Base-by-base conservation (phyloP, 352 stramenopile species). In the Hyaloperonospora arabidopsidis region DNA sequence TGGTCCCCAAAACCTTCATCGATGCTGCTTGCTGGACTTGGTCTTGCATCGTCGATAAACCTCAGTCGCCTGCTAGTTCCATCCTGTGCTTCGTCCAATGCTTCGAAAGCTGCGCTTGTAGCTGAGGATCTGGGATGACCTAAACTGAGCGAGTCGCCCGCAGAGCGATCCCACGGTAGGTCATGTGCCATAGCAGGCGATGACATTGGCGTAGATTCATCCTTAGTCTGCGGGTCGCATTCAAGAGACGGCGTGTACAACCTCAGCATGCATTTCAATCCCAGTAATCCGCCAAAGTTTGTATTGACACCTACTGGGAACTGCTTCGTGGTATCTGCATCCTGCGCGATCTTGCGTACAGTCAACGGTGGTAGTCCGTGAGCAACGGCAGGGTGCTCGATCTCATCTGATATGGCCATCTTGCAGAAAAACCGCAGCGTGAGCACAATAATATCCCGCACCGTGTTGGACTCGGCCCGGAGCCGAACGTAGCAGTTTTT, bases 381-480 rank as follows among this genome's bases (percentile, higher is more conserved):
- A 46, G 68, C 63, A 13, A 78, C 65, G 15, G 68, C 69, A 7
- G 74, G 66, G 35, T 76, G 65, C 36, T 71, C 74, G 0, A 57
- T 57, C 23, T 84, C 70, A 45, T 71, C 74, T 14, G 59, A 64
- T 10, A 92, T 60, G 5, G 79, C 79, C 48, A 73, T 70, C 28
- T 77, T 74, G 49, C 74, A 85, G 53, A 93, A 93, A 25, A 79
- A 76, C 13, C 72, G 77, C 19, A 93, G 67, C 18, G 81, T 89
- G 25, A 93, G 74, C n/a, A 84, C 74, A 59, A 93, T 86, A 45
- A 90, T 86, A 60, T 93, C 82, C 10, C 82, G 79, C 21, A 82
- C 71, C 28, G 76, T 68, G 44, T 90, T 84, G 7, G 76, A 87
- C 54, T 86, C 82, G 21, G 76, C 82, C 15, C 77, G 75, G n/a